A percentile compares a stretch with the other conserved stretches of the same genome.
These are phyloP conservation scores for Naganishia liquefaciens DNA, from an alignment of 1,284 basidiomycete genomes.

Conservation along the genomic window DNA sequence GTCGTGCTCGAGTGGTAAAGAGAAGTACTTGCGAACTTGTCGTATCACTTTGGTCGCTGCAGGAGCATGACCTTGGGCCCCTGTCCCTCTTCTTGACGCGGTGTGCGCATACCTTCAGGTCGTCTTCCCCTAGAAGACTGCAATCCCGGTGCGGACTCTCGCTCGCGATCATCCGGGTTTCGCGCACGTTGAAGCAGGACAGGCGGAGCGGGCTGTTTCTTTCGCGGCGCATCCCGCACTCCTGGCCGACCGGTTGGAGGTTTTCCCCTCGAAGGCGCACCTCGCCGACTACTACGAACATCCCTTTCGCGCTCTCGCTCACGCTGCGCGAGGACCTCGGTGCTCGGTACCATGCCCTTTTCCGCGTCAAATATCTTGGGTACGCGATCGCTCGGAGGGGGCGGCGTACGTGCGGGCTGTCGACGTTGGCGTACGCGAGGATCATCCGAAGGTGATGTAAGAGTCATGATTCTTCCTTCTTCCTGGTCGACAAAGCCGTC, in stretches of 20 bases:
- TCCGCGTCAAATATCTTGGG: conserved; percentile 22
- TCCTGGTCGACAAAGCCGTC: conserved; percentile 8
- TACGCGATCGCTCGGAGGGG: not conserved
- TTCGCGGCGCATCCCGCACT: not conserved
- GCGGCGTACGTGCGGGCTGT: not conserved
- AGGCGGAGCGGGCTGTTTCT: no score
- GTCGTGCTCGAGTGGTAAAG: not conserved
- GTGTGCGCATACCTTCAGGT: not conserved
- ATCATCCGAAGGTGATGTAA: not conserved
- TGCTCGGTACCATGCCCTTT: conserved; percentile 16
- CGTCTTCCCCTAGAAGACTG: conserved; percentile 3
- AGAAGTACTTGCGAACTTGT: not conserved
- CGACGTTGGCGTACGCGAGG: not conserved
- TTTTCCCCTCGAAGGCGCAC: not conserved
- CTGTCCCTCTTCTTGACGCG: not conserved
- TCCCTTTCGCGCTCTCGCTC: conserved; percentile 15
- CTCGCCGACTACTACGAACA: not conserved
- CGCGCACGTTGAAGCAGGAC: no score
- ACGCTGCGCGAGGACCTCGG: conserved; percentile 17
- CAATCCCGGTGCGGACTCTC: no score
- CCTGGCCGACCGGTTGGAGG: not conserved
- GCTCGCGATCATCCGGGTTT: no score
- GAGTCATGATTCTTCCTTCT: not conserved
- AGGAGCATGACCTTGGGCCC: conserved; percentile 16
- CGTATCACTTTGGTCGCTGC: conserved; percentile 23